Evolutionary conservation across 495 filamentous ascomycete species (phyloP), one percentile per base, ranked within the genome.

Genomic region (Hypoxylon fuscum): DNA sequence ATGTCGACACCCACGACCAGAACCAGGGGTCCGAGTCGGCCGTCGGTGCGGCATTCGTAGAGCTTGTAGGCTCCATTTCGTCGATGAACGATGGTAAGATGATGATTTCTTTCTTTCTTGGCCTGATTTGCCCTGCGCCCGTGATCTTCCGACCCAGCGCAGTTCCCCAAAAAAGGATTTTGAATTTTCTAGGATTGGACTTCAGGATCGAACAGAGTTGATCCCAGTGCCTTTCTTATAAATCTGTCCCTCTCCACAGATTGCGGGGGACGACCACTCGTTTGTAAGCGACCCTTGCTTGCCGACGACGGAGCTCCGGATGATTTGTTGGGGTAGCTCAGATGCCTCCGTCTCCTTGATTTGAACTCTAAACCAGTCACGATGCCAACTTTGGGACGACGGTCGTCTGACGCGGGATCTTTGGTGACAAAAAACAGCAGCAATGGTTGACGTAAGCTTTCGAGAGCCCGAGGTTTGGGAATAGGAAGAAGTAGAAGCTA

Each of bases 1-100:
- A 66, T 18, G 38, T 62, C 21, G 52, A 41, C 23, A 66, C 63
- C 63, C 63, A 66, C 1, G 57, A 48, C 63, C 63, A 66, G 57
- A 66, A 66, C 63, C 63, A 66, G 10, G 45, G 27, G 25, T 66
- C 63, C 22, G 57, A 61, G 18, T 66, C 63, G 5, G 25, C 34
- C 2, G 52, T 40, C 14, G 63, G 47, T 42, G 58, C 45, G 18
- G 52, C 27, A 23, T 23, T 58, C 21, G 63, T 25, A 10, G 57
- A 53, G 14, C 21, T 58, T 5, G 47, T 10, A 2, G 63, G 58
- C 15, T 66, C 63, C 63, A 66, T 66, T 1, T 58, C 9, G 25
- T 35, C n/a, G 53, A 21, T 49, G 27, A 15, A 9, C 9, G 9
- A 23, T 37, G 7, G 29, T 10, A 5, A 17, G 5, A 14, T 32